These are phyloP conservation scores for Diaporthe amygdali DNA, from an alignment of 2,329 filamentous ascomycete genomes.

Conservation along the genomic window DNA sequence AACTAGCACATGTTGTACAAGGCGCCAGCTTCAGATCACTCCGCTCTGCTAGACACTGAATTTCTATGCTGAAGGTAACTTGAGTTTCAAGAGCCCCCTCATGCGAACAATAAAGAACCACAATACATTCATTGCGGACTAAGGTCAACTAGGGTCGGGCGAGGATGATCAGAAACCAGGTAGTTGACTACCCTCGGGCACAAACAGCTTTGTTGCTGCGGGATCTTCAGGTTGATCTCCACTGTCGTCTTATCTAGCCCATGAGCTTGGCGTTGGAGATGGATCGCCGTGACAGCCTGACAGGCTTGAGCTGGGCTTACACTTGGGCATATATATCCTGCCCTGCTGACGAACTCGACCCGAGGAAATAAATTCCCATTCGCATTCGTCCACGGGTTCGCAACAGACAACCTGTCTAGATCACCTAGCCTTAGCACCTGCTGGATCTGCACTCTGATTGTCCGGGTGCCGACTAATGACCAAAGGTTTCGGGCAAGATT, in stretches of 20 bases:
- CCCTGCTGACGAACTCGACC: background rate
- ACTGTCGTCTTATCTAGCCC: background rate
- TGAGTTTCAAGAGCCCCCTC: background rate
- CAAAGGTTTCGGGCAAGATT: background rate
- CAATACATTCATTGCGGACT: background rate
- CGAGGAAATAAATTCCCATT: too few relatives aligned
- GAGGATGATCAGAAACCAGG: background rate
- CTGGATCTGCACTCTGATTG: too few relatives aligned
- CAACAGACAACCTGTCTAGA: too few relatives aligned
- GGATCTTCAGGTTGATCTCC: background rate
- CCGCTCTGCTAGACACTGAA: too few relatives aligned
- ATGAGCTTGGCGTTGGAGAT: conserved; percentile 2
- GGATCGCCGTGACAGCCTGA: background rate
- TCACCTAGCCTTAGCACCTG: too few relatives aligned
- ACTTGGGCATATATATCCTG: background rate
- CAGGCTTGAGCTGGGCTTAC: background rate
- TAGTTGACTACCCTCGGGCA: background rate
- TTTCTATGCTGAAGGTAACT: background rate
- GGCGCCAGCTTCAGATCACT: too few relatives aligned
- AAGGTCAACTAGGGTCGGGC: background rate
- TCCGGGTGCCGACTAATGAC: background rate
- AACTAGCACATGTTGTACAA: too few relatives aligned
- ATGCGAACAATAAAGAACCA: background rate
- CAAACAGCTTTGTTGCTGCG: background rate
- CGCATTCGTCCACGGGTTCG: background rate